phyloP scores from a whole-genome alignment of 176 grass and related monocot genomes.

The Bothriochloa decipiens region DNA sequence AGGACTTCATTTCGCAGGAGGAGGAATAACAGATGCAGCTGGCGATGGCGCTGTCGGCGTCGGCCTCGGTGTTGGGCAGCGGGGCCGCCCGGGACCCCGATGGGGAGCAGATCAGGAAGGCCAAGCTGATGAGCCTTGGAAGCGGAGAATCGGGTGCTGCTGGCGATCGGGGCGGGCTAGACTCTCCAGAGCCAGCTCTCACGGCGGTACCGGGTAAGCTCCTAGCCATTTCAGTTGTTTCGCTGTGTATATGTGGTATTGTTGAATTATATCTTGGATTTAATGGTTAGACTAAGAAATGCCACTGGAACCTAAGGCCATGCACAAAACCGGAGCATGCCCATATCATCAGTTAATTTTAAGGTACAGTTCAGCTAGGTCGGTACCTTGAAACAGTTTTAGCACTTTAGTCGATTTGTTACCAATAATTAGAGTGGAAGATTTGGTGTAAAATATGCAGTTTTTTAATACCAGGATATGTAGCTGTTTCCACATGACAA shows the following conservation, averaged over 20 bases:
- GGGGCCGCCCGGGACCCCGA: constrained; percentile 63
- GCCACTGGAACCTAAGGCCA: neutral
- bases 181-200: constrained; percentile 68
- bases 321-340: neutral
- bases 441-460: neutral
- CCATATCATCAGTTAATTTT: neutral
- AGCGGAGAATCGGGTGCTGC: constrained; percentile 39
- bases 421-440: constrained; percentile 15
- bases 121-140: constrained; percentile 76
- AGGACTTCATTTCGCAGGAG: constrained; percentile 73
- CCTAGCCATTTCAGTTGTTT: constrained; percentile 33
- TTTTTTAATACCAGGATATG: neutral
- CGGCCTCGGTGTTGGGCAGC: constrained; percentile 42
- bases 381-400: neutral
- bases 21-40: constrained; percentile 95
- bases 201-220: constrained; percentile 70
- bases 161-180: constrained; percentile 39
- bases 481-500: neutral
- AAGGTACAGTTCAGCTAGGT: constrained; percentile 30
- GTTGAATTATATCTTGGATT: neutral
- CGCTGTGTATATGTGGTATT: neutral
- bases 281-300: neutral
- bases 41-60: constrained; percentile 83
- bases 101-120: constrained; percentile 85
- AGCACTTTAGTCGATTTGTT: neutral